These are phyloP conservation scores for Penicillium expansum DNA, from an alignment of 2,329 filamentous ascomycete genomes.

Conservation along the genomic window DNA sequence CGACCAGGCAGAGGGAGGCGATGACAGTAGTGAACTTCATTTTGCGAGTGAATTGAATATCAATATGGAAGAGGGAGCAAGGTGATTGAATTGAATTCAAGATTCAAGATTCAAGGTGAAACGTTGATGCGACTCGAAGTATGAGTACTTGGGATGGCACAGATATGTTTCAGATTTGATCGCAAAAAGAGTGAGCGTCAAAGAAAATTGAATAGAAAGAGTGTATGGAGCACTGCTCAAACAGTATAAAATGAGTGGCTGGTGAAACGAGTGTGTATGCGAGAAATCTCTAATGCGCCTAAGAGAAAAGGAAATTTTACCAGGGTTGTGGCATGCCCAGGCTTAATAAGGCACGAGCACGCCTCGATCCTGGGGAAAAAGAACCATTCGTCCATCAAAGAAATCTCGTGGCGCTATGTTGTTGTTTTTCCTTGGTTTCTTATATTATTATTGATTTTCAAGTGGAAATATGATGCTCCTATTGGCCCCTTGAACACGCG, in stretches of 20 bases:
- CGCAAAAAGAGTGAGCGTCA: conserved; percentile 30
- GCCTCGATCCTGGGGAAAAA: conserved; percentile 10
- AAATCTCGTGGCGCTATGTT: conserved; percentile 2
- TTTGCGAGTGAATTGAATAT: conserved; percentile 10
- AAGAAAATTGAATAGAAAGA: conserved; percentile 15
- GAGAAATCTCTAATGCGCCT: conserved; percentile 18
- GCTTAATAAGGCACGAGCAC: conserved; percentile 17
- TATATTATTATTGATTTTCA: conserved; percentile 12
- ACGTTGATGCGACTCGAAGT: neutral
- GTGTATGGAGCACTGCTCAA: conserved; percentile 30
- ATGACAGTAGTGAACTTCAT: conserved; percentile 40
- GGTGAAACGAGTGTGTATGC: conserved; percentile 14
- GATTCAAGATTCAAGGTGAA: neutral
- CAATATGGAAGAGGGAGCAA: neutral
- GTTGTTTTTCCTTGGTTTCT: neutral
- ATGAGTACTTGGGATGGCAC: neutral
- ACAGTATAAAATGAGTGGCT: conserved; percentile 20
- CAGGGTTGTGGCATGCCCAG: conserved; percentile 19
- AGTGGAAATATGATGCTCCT: neutral
- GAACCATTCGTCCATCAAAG: conserved; percentile 3
- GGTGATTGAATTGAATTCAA: neutral
- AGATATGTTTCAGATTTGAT: conserved; percentile 13
- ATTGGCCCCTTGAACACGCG: conserved; percentile 16
- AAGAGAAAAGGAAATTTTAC: conserved; percentile 15
- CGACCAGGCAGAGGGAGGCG: conserved; percentile 37